Conservation (phyloP, 106 monocot genomes). For the Alisma plantagoaquatica region DNA sequence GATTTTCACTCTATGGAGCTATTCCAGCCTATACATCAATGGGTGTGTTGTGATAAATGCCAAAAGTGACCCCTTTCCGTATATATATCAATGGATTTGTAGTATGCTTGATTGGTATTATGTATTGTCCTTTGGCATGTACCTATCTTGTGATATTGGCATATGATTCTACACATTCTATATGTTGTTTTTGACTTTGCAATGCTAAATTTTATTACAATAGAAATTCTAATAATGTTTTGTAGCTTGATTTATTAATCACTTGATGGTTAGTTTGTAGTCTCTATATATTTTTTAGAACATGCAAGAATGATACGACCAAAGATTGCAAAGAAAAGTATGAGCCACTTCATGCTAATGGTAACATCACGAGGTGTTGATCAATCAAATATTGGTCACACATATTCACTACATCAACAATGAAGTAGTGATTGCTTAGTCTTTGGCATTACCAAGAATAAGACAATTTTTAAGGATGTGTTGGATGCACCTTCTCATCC, state of each 20-base stretch:
- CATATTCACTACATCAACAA: constrained; percentile 14
- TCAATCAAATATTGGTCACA: background rate
- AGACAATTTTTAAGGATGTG: constrained; percentile 19
- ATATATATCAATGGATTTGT: constrained; percentile 15
- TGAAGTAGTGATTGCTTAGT: constrained; percentile 2
- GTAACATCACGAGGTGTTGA: constrained; percentile 5
- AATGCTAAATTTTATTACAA: background rate
- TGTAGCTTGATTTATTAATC: background rate
- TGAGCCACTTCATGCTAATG: constrained; percentile 24
- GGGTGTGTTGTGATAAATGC: constrained; percentile 23
- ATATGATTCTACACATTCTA: too few relatives aligned
- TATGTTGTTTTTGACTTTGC: too few relatives aligned
- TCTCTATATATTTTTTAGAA: background rate
- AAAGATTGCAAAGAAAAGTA: constrained; percentile 50
- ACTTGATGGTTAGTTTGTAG: background rate
- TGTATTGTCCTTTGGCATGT: constrained; percentile 9
- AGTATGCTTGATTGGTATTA: constrained; percentile 23
- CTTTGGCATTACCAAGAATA: constrained; percentile 30
- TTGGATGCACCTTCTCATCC: constrained; percentile 7
- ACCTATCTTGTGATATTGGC: too few relatives aligned
- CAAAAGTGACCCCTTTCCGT: constrained; percentile 19
- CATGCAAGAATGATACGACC: constrained; percentile 54
- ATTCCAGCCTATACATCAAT: constrained; percentile 15
- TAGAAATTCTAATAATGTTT: background rate
- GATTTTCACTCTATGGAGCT: constrained; percentile 18